phyloP scores from a whole-genome alignment of 192 early-diverging fungal species.

The Obelidium mucronatum region DNA sequence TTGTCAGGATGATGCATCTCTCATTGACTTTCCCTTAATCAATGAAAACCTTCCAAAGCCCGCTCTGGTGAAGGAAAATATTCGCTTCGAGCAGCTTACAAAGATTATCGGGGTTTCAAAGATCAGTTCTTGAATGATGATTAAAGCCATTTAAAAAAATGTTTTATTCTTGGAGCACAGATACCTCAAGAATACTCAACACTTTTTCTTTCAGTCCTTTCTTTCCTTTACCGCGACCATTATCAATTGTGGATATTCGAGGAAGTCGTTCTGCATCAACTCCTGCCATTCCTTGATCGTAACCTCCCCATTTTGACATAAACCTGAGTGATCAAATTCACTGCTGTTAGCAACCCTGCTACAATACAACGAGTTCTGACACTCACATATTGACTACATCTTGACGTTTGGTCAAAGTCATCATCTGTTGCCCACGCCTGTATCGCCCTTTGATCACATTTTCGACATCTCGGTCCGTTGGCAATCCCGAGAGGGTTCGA shows the following conservation, averaged over 20 bases:
- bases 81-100: conserved; percentile 80
- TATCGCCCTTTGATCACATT: conserved; percentile 15
- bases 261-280: conserved; percentile 14
- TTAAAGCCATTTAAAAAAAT: no score
- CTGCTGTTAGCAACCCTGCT: neutral
- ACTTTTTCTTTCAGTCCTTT: conserved; percentile 57
- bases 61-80: conserved; percentile 83
- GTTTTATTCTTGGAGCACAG: no score
- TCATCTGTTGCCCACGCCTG: conserved; percentile 11
- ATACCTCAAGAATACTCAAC: conserved; percentile 40
- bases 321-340: conserved; percentile 24
- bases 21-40: conserved; percentile 79
- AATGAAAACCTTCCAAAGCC: conserved; percentile 87
- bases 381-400: conserved; percentile 36
- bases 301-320: conserved; percentile 56
- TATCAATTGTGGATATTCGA: conserved; percentile 40
- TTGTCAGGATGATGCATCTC: conserved; percentile 42
- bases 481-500: conserved; percentile 54
- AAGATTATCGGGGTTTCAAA: conserved; percentile 47
- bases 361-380: neutral
- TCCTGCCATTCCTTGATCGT: conserved; percentile 50
- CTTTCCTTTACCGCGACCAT: conserved; percentile 57
- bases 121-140: neutral
- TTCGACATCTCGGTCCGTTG: conserved; percentile 56
- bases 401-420: conserved; percentile 20